Conservation (phyloP, 2,329 filamentous ascomycete species). For the Beauveria rudraprayagi region DNA sequence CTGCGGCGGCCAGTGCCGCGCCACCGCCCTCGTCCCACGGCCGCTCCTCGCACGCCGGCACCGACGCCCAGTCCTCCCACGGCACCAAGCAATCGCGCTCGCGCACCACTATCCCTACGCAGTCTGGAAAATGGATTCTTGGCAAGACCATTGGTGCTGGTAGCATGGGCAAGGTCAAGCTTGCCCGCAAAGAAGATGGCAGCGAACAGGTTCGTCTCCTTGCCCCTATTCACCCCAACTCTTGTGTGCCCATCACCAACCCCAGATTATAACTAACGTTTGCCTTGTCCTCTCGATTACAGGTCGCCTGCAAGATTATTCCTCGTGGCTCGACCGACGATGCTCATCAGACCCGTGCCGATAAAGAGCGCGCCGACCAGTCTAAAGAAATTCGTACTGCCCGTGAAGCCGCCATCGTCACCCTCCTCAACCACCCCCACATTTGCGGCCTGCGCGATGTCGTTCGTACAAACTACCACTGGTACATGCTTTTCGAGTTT, state of each 20-base stretch:
- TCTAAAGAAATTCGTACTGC: slow-evolving; percentile 95
- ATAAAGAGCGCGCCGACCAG: slow-evolving; percentile 85
- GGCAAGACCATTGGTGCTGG: slow-evolving; percentile 96
- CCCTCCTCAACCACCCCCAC: slow-evolving; percentile 86
- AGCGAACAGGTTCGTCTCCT: slow-evolving; percentile 68
- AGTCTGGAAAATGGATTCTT: slow-evolving; percentile 86
- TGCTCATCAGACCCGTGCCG: slow-evolving; percentile 58
- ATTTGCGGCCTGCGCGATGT: slow-evolving; percentile 95
- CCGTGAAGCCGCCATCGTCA: slow-evolving; percentile 92
- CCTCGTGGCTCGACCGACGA: slow-evolving; percentile 86
- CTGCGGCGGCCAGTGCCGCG: slow-evolving; percentile 42
- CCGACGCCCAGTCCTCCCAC: slow-evolving; percentile 30
- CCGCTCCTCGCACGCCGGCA: slow-evolving; percentile 33
- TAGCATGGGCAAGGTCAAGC: slow-evolving; percentile 98
- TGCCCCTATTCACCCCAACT: slow-evolving; percentile 1
- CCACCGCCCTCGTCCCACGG: slow-evolving; percentile 40
- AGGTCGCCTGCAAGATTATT: slow-evolving; percentile 97
- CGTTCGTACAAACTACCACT: slow-evolving; percentile 92
- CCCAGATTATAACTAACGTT: not conserved
- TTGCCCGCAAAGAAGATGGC: slow-evolving; percentile 82
- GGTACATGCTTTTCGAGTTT: slow-evolving; percentile 99
- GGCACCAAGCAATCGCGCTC: slow-evolving; percentile 46
- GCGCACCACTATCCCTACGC: slow-evolving; percentile 78
- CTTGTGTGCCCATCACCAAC: slow-evolving; percentile 1
- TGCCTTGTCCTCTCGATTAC: slow-evolving; percentile 6